phyloP scores from a whole-genome alignment of 2,329 filamentous ascomycete genomes.

The Blastomyces parvus region DNA sequence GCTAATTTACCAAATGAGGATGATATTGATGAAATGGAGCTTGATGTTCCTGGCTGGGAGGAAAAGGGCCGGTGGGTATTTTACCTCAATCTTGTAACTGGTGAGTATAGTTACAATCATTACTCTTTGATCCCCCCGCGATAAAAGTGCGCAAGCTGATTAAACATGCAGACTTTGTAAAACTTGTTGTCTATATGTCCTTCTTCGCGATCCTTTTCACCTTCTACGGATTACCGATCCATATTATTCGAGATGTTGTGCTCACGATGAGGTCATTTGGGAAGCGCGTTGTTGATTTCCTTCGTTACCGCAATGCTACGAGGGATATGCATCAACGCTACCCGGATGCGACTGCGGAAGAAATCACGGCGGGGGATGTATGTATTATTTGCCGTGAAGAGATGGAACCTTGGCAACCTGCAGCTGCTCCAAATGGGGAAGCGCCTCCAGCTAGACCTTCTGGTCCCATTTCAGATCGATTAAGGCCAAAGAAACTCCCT shows the following conservation, averaged over 20 bases:
- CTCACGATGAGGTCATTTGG: slow-evolving; percentile 87
- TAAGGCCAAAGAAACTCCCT: slow-evolving; percentile 87
- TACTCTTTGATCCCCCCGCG: neutral
- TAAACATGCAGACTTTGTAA: slow-evolving; percentile 62
- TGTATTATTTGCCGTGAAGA: slow-evolving; percentile 97
- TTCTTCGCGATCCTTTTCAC: slow-evolving; percentile 91
- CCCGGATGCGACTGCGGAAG: slow-evolving; percentile 78
- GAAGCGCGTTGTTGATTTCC: slow-evolving; percentile 76
- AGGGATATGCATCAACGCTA: slow-evolving; percentile 87
- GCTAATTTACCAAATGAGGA: slow-evolving; percentile 53
- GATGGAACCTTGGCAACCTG: slow-evolving; percentile 70
- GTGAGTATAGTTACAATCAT: slow-evolving; percentile 40
- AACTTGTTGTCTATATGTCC: slow-evolving; percentile 74
- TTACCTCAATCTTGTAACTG: slow-evolving; percentile 72
- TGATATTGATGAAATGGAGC: slow-evolving; percentile 83
- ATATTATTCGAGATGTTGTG: slow-evolving; percentile 92
- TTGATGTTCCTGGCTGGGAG: slow-evolving; percentile 93
- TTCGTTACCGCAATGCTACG: slow-evolving; percentile 84
- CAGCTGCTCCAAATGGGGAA: slow-evolving; percentile 32
- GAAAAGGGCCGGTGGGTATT: slow-evolving; percentile 89
- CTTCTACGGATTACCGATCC: slow-evolving; percentile 92
- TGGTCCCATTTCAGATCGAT: slow-evolving; percentile 58
- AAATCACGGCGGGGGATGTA: slow-evolving; percentile 76
- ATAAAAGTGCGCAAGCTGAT: slow-evolving; percentile 6
- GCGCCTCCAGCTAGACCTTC: slow-evolving; percentile 23